Percentiles rank a stretch among this genome's conserved stretches.
phyloP scores from a whole-genome alignment of 1,139 yeast species.

The Geotrichum bryndzae region DNA sequence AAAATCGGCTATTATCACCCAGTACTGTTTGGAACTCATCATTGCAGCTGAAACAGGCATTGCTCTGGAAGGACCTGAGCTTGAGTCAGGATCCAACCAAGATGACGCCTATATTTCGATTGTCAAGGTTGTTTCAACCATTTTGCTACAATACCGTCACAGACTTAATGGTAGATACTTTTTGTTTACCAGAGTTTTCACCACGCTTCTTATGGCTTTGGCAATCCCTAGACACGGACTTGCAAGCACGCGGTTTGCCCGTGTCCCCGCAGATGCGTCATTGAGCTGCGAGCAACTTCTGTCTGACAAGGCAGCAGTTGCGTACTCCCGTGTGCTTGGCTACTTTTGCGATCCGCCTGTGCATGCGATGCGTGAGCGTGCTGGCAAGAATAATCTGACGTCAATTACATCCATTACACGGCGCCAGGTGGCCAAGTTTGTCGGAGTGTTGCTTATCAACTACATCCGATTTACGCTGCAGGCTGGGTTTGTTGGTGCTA shows the following conservation, averaged over 20 bases:
- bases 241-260: not conserved
- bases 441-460: constrained; percentile 57
- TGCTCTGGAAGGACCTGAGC: constrained; percentile 18
- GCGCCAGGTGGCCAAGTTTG: constrained; percentile 53
- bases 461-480: constrained; percentile 46
- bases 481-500: constrained; percentile 43
- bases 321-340: constrained; percentile 53
- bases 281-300: constrained; percentile 19
- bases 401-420: constrained; percentile 54
- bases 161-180: constrained; percentile 71
- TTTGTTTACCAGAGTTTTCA: constrained; percentile 46
- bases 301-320: constrained; percentile 38
- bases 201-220: constrained; percentile 40
- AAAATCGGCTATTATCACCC: constrained; percentile 58
- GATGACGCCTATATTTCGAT: constrained; percentile 4
- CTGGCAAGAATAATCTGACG: constrained; percentile 39
- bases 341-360: constrained; percentile 69
- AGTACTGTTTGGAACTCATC: constrained; percentile 56
- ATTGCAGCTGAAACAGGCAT: constrained; percentile 38
- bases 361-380: constrained; percentile 28
- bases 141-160: constrained; percentile 62
- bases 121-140: constrained; percentile 23
- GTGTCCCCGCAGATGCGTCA: not conserved
- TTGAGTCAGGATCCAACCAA: constrained; percentile 3
- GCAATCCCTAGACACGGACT: constrained; percentile 7